A percentile compares a stretch with the other conserved stretches of the same genome.
Evolutionary conservation across 257 asterid species (phyloP).

Genomic region (Plantago major): DNA sequence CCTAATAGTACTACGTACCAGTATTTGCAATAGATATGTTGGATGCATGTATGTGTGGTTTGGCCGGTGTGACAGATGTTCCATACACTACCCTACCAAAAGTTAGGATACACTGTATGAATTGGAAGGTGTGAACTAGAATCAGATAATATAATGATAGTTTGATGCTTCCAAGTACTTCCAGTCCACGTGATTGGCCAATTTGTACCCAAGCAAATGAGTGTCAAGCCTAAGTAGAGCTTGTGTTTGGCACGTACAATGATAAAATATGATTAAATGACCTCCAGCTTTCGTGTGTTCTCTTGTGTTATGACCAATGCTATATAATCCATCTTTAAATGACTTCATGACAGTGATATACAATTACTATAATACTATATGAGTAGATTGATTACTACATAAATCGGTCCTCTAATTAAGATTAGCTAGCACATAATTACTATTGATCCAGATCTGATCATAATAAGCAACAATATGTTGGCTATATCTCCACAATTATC

Average conservation of each 20-base stretch:
- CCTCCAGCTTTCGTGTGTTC: constrained; percentile 20
- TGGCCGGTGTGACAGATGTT: too few relatives aligned
- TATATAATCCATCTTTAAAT: neutral
- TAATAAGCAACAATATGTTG: constrained; percentile 26
- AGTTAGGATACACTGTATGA: too few relatives aligned
- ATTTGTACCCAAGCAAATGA: neutral
- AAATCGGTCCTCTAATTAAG: neutral
- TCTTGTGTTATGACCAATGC: neutral
- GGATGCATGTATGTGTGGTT: too few relatives aligned
- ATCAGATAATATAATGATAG: too few relatives aligned
- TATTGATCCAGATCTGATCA: neutral
- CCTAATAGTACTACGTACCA: too few relatives aligned
- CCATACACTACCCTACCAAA: too few relatives aligned
- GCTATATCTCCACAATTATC: constrained; percentile 29
- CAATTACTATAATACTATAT: neutral
- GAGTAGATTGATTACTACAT: neutral
- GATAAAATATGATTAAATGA: neutral
- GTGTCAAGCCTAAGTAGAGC: neutral
- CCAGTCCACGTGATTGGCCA: neutral
- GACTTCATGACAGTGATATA: neutral
- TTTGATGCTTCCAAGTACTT: too few relatives aligned
- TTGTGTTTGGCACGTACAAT: constrained; percentile 18
- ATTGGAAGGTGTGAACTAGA: too few relatives aligned
- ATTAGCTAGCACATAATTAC: neutral
- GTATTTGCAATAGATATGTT: too few relatives aligned